Evolutionary conservation across 768 basidiomycete species (phyloP), one percentile per base, ranked within the genome.

Genomic region (Lactifluus volemus): DNA sequence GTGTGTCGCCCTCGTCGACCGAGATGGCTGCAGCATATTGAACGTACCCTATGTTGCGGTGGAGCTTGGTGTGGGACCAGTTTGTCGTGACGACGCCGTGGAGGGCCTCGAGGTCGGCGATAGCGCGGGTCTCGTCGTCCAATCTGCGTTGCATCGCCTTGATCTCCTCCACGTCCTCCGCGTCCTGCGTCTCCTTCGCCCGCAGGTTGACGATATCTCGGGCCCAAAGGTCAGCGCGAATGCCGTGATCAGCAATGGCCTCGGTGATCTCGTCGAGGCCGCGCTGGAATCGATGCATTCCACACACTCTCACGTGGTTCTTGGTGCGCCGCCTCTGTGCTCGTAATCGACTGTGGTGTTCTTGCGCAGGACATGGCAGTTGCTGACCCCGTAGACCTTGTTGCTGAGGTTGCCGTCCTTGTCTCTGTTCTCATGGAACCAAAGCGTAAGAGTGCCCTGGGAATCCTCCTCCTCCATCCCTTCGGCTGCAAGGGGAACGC

Each of bases 311-410:
- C 34, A 55, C 44, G 19, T 21, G 14, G 6, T 47, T 11, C 5
- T 0, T 0, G 17, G 5, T 34, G 54, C 15, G 30, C 44, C 53
- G 5, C 44, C 54, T 3, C 15, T 55, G 44, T 21, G 15, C 58
- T 52, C 58, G 41, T 53, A 59, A 1, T 69, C 60, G 47, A 63
- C 53, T 32, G 62, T 70, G 61, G 69, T 71, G 36, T 71, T 44
- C 67, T 66, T 25, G 49, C 54, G 64, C 30, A 69, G 61, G 14
- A 74, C 70, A 36, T 75, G 74, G 48, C 63, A 57, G 68, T 69
- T 72, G 60, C 54, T 74, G 29, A 73, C 52, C 3, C 57, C 71
- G 47, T 63, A 65, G 32, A 73, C 69, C 65, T 56, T 69, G 49
- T 60, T 55, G 53, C 74, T 62, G 59, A 66, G 44, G 56, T 49